Base-by-base conservation (phyloP, 495 filamentous ascomycete species). In the Apodospora peruviana region DNA sequence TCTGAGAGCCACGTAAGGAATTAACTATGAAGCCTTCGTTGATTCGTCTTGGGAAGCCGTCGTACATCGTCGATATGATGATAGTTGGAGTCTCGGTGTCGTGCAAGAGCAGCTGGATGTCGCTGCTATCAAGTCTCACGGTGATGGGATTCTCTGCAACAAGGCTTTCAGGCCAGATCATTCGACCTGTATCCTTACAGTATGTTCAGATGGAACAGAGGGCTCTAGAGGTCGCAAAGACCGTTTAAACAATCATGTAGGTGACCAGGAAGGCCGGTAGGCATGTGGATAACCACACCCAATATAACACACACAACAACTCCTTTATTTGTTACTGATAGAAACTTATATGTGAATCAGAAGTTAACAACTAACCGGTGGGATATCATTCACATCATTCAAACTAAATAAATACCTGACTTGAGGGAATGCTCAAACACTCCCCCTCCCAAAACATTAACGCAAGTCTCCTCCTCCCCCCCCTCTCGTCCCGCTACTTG, bases 1-100 rank as follows among this genome's bases (percentile, higher is more conserved):
- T 46, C 66, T 61, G 67, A 60, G 58, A 64, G 56, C 54, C 52
- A 68, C 66, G 45, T 66, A n/a, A 66, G 64, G 53, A 63, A 48
- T 56, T 67, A 34, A 37, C 40, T 48, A 52, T 71, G 52, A 41
- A 58, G 51, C 55, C 58, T 44, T 44, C 23, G 27, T 22, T 47
- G 29, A 47, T 43, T 27, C 16, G 24, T 24, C 24, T 20, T 44
- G 42, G 40, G 42, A 32, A 44, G 16, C 54, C 43, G 61, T 69
- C 41, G 50, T 55, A 57, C 57, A 58, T 48, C 48, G 60, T 52
- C 54, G 38, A 38, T 50, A 24, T 38, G 36, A 38, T 17, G 36
- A 38, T 42, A 45, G 52, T 38, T 40, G 56, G 53, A 52, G 43
- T 17, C 41, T 53, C 40, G 44, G 39, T 52, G 22, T 65, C 18